Evolutionary conservation across 202 grass and related monocot genomes (phyloP).

Genomic region (Carex sylvatica): DNA sequence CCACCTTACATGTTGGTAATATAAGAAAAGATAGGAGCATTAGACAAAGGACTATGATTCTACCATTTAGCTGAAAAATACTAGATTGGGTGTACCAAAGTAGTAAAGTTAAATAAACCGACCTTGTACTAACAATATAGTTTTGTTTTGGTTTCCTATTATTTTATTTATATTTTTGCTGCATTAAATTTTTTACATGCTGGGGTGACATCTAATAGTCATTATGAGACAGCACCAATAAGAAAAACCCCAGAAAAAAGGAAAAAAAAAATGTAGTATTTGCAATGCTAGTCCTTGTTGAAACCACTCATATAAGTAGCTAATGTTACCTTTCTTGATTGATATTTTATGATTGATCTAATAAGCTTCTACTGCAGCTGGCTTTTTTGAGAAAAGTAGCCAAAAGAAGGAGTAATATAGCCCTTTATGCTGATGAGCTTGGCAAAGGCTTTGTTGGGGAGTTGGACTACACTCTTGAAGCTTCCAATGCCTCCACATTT

Average conservation of each 20-base stretch:
- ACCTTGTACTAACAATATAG: not conserved
- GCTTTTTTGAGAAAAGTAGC: conserved; percentile 57
- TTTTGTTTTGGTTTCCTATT: conserved; percentile 1
- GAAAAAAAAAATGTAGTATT: not conserved
- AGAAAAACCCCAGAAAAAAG: not conserved
- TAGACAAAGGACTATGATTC: not conserved
- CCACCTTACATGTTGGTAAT: not conserved
- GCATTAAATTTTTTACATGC: not conserved
- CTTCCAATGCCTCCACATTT: conserved; percentile 77
- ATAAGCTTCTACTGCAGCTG: conserved; percentile 54
- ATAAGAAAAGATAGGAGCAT: not conserved
- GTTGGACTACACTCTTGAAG: conserved; percentile 91
- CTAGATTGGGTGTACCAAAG: not conserved
- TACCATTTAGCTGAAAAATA: not conserved
- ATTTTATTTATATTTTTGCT: conserved; percentile 1
- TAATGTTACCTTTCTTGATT: conserved; percentile 3
- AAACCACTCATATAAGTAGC: not conserved
- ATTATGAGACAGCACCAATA: not conserved
- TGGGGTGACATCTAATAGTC: not conserved
- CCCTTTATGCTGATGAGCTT: conserved; percentile 90
- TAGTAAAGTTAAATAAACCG: not conserved
- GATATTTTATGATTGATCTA: conserved; percentile 29
- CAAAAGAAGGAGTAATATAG: conserved; percentile 78
- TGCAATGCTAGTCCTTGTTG: not conserved
- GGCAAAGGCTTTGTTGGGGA: conserved; percentile 88